Conservation (phyloP, 225 moss, liverwort and hornwort genomes). For the Takakia lepidozioides region DNA sequence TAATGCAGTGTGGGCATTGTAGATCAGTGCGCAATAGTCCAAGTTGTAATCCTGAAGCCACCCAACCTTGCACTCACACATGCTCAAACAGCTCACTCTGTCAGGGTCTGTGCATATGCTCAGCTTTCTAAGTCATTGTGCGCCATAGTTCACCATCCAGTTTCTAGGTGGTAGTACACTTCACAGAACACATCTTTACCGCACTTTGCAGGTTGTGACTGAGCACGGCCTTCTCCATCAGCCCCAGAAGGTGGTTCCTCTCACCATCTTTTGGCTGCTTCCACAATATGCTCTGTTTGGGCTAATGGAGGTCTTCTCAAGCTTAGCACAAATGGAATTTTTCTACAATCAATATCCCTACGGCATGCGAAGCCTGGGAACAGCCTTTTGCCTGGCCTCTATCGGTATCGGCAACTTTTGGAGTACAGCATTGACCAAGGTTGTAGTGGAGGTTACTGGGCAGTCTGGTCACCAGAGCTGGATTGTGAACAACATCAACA, state of each 20-base stretch:
- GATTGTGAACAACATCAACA: slow-evolving; percentile 16
- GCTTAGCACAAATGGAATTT: slow-evolving; percentile 13
- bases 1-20: no score
- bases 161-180: no score
- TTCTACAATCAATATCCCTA: slow-evolving; percentile 26
- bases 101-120: no score
- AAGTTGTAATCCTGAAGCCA: no score
- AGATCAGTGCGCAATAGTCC: no score
- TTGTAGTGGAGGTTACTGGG: slow-evolving; percentile 11
- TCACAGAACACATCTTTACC: no score
- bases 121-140: no score
- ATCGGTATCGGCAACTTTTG: slow-evolving; percentile 16
- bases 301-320: slow-evolving; percentile 8
- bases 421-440: slow-evolving; percentile 11
- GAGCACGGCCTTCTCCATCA: neutral
- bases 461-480: slow-evolving; percentile 11
- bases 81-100: no score
- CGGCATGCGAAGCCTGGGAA: slow-evolving; percentile 18
- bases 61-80: no score
- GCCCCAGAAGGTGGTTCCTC: neutral
- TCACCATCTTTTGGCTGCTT: slow-evolving; percentile 22
- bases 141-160: no score
- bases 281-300: slow-evolving; percentile 19
- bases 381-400: slow-evolving; percentile 4
- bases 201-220: slow-evolving; percentile 1